These are phyloP conservation scores for Fagus crenata DNA, from an alignment of 306 rosid species.

Conservation along the genomic window DNA sequence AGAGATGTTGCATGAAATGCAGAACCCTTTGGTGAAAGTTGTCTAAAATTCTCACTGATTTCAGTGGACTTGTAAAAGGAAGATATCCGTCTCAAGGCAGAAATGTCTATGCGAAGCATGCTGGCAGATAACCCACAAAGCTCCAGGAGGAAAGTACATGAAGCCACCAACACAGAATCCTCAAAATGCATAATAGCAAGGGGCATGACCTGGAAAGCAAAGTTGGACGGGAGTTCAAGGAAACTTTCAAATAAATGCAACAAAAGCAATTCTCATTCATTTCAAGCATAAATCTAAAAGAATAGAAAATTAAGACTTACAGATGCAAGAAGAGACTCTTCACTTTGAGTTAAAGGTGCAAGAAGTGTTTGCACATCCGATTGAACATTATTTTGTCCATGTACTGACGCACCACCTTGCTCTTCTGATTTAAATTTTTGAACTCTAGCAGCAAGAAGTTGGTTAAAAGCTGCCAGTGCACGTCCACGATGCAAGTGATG, in stretches of 20 bases:
- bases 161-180: constrained; percentile 78
- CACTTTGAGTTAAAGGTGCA: constrained; percentile 67
- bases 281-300: constrained; percentile 15
- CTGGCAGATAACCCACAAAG: constrained; percentile 88
- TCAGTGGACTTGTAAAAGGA: constrained; percentile 61
- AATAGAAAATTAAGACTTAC: constrained; percentile 47
- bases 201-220: constrained; percentile 71
- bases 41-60: constrained; percentile 58
- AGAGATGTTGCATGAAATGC: constrained; percentile 65
- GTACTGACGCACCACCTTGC: constrained; percentile 45
- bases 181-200: constrained; percentile 86
- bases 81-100: constrained; percentile 81
- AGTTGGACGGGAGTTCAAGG: constrained; percentile 19
- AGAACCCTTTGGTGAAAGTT: constrained; percentile 63
- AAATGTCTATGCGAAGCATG: constrained; percentile 71
- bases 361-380: constrained; percentile 83
- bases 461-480: constrained; percentile 83
- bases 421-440: constrained; percentile 69
- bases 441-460: constrained; percentile 65
- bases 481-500: constrained; percentile 96
- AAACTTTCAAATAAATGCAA: constrained; percentile 22
- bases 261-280: constrained; percentile 1
- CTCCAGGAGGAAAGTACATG: constrained; percentile 86
- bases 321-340: constrained; percentile 70
- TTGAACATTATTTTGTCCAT: constrained; percentile 69